Base-by-base conservation (phyloP, 768 basidiomycete species). In the Suillus spraguei region DNA sequence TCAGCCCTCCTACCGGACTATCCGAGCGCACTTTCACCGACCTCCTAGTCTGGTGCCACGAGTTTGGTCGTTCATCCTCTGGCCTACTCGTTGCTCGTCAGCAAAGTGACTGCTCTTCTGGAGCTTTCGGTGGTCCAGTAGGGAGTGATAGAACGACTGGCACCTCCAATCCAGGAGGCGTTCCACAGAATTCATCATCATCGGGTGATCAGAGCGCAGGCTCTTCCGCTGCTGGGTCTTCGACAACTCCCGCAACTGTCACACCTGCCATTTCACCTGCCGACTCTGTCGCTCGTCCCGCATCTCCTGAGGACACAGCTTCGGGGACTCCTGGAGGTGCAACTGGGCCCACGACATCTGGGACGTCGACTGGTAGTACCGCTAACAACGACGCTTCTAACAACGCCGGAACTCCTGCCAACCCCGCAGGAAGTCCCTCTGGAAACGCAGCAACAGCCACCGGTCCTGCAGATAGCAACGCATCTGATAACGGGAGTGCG, bases 31-130 rank as follows among this genome's bases (percentile, higher is more conserved):
- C 66, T 0, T 74, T 74, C 28, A 60, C 59, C 35, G 72, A 74
- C 38, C 72, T 73, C 53, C 74, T 74, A 60, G 9, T 66, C 28
- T 75, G 74, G 72, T 73, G 74, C 22, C 67, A 70, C 36, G 60
- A 74, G 42, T 22, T 65, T 22, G 61, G 61, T 0, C 67, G 65
- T 24, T 56, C 68, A 3, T 60, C 56, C 14, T 20, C 59, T 13
- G 59, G 67, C 33, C 28, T 39, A 2, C 68, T 75, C 17, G 70
- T 68, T n/a, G 61, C 72, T 63, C 72, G 72, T 39, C 72, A 73
- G 38, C 63, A 59, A 9, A 41, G 71, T 6, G 63, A 17, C 14
- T 75, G 71, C 38, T n/a, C 54, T 35, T 41, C 59, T 5, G 17
- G 17, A 10, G 8, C 63, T 53, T 53, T 53, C 20, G 32, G 52